phyloP scores from a whole-genome alignment of 2,329 filamentous ascomycete species.

The Neofusicoccum laricinum region DNA sequence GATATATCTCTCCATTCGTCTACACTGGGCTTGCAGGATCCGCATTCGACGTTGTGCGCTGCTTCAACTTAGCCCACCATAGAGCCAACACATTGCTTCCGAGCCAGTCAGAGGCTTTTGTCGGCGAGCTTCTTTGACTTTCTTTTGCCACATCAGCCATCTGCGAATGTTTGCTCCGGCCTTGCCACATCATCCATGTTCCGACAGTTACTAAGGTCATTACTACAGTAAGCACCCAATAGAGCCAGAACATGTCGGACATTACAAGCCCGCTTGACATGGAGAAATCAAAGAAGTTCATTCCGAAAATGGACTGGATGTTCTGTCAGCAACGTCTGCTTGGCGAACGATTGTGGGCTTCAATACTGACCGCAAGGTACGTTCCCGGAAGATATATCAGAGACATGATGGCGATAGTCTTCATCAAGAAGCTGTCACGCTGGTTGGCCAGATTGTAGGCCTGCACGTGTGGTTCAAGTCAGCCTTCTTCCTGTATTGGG shows the following conservation, averaged over 20 bases:
- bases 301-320: not conserved
- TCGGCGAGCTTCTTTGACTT: not conserved
- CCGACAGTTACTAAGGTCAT: not conserved
- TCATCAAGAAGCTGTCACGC: conserved; percentile 7
- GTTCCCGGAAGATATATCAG: not conserved
- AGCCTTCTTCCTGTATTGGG: not conserved
- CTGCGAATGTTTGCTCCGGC: not conserved
- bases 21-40: not conserved
- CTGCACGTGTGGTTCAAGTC: not conserved
- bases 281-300: conserved; percentile 8
- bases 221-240: not conserved
- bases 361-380: not conserved
- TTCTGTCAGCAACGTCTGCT: not conserved
- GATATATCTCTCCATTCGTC: not conserved
- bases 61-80: not conserved
- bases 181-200: not conserved
- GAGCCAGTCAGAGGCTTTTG: not conserved
- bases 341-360: no score
- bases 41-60: not conserved
- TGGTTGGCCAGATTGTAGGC: conserved; percentile 1
- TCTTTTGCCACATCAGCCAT: not conserved
- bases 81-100: not conserved
- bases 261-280: not conserved
- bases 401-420: not conserved
- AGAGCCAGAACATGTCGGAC: not conserved